Percentiles rank a stretch among this genome's conserved stretches.
These are phyloP conservation scores for Zygosaccharomyces rouxii DNA, from an alignment of 805 yeast species.

Conservation along the genomic window DNA sequence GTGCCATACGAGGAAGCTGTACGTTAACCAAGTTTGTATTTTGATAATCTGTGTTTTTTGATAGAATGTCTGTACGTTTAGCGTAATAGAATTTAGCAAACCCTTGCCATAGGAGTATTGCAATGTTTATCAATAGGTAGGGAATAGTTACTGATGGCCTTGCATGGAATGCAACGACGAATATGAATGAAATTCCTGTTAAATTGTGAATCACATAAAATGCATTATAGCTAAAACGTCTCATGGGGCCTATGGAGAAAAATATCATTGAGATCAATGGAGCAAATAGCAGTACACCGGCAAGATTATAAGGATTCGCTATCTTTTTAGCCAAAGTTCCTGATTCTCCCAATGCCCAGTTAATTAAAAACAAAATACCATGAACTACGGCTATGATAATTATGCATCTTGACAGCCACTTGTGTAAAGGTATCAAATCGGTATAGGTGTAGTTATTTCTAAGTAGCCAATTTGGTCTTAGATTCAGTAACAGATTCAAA, in stretches of 20 bases:
- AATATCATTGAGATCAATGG: constrained; percentile 38
- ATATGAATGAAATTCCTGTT: constrained; percentile 43
- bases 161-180: constrained; percentile 55
- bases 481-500: constrained; percentile 49
- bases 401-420: constrained; percentile 64
- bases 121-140: constrained; percentile 24
- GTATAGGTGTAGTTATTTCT: constrained; percentile 45
- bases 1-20: constrained; percentile 26
- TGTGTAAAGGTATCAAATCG: constrained; percentile 54
- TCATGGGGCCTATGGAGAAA: constrained; percentile 45
- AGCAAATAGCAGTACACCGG: constrained; percentile 47
- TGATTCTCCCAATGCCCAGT: constrained; percentile 43
- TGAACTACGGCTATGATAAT: constrained; percentile 46
- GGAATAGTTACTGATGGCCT: constrained; percentile 57
- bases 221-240: constrained; percentile 45
- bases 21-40: constrained; percentile 25
- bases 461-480: constrained; percentile 52
- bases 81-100: constrained; percentile 16
- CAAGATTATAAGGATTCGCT: constrained; percentile 38
- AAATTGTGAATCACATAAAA: constrained; percentile 58
- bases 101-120: constrained; percentile 18
- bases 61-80: constrained; percentile 11
- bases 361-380: constrained; percentile 45
- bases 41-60: constrained; percentile 15
- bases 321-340: constrained; percentile 36